Evolutionary conservation across 352 stramenopile species (phyloP), one percentile per base, ranked within the genome.

Genomic region (Globisporangium apiculatum): DNA sequence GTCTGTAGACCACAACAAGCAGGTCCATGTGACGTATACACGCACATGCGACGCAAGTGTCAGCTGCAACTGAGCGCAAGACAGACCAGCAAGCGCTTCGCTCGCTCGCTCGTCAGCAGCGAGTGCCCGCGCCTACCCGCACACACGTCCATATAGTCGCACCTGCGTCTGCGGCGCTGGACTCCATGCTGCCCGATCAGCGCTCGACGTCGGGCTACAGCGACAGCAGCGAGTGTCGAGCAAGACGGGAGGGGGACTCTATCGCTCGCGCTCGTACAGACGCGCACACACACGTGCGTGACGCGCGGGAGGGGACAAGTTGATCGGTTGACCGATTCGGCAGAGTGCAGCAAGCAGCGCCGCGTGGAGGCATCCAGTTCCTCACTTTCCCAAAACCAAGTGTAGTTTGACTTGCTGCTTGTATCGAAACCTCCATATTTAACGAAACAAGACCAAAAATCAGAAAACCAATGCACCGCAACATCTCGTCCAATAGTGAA

Each of bases 1-100:
- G 11, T 67, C 66, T 50, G 48, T 51, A 55, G 12, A 37, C 11
- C 11, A 1, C 47, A 14, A 58, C 10, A 48, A 10, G 40, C 14
- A 51, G 18, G n/a, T 12, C 35, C 43, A 38, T 12, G 8, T 45
- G 10, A 59, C 6, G 17, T 50, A 35, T 1, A 24, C 10, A 48
- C 24, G 24, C 24, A 31, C 24, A 31, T 31, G 24, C 24, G 24
- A 31, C 24, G 24, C 24, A 31, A 31, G 24, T 31, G 24, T 31
- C 3, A 31, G 24, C 24, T 31, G 24, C 2, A 31, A 3, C 24
- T 31, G 24, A 31, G 24, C 2, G 24, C 24, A 31, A 31, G 24
- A 31, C 24, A 31, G 24, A 31, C 24, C 24, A 31, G 24, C 24
- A 31, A 31, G 24, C 24, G 1, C 24, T 31, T 31, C 24, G 0